Conservation (phyloP, 2,329 filamentous ascomycete species). For the Penicillium paneum region DNA sequence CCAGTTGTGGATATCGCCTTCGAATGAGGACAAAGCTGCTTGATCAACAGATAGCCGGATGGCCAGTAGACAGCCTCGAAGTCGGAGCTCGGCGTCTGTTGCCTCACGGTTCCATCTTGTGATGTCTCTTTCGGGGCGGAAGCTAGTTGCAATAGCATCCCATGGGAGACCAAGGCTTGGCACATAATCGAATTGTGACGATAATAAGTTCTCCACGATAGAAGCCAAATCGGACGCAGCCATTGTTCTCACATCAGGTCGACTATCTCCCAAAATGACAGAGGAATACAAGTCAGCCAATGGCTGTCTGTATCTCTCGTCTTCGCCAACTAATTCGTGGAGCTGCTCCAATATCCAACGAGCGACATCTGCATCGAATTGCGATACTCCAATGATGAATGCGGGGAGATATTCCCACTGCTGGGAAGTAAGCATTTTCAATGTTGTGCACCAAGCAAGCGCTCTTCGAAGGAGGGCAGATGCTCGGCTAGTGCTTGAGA, state of each 20-base stretch:
- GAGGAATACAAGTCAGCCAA: constrained; percentile 32
- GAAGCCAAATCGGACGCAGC: constrained; percentile 36
- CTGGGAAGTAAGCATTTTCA: constrained; percentile 24
- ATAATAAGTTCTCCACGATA: constrained; percentile 29
- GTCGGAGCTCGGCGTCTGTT: constrained; percentile 35
- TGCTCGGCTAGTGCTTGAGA: constrained; percentile 30
- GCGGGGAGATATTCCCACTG: constrained; percentile 17
- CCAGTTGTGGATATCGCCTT: constrained; percentile 31
- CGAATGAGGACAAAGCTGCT: constrained; percentile 13
- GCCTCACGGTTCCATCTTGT: constrained; percentile 37
- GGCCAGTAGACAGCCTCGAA: constrained; percentile 39
- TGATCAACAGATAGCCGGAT: constrained; percentile 18
- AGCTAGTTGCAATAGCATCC: constrained; percentile 24
- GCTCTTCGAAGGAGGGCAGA: constrained; percentile 37
- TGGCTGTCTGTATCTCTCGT: constrained; percentile 20
- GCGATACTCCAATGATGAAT: constrained; percentile 27
- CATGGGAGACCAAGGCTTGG: constrained; percentile 28
- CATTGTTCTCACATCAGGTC: constrained; percentile 27
- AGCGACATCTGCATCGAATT: constrained; percentile 33
- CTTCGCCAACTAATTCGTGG: constrained; percentile 23
- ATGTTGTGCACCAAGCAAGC: constrained; percentile 30
- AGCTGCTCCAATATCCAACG: constrained; percentile 37
- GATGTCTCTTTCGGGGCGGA: constrained; percentile 23
- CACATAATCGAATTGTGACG: constrained; percentile 14
- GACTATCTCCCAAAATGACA: constrained; percentile 26